Evolutionary conservation across 345 rosid species (phyloP), one percentile per base, ranked within the genome.

Genomic region (Linum tenue): DNA sequence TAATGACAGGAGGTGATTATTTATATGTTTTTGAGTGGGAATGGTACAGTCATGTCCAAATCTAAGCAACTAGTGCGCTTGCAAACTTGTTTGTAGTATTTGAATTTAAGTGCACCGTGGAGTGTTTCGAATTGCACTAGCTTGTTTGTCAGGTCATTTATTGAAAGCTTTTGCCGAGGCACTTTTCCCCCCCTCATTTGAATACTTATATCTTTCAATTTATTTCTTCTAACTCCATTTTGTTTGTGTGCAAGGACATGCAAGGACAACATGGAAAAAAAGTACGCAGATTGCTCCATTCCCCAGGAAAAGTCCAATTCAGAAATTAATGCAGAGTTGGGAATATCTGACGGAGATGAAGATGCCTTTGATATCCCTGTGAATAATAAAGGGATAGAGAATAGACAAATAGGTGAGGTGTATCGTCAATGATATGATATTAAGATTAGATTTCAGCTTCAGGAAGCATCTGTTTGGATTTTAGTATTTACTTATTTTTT

Each of bases 291-390:
- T 78, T 94, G 99, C 80, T 83, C 92, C 71, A 77, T 72, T 62
- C 65, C 83, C 58, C 99, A 94, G 85, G 99, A 94, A 84, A 94
- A 84, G 83, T 84, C 95, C 67, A 88, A 88, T 78, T 92, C 81
- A 67, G 97, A 94, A 57, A 94, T 94, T 68, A 94, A 94, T 72
- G 85, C 80, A 7, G 96, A 94, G 84, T 80, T 94, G 82, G 97
- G 95, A 68, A 64, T 94, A 81, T 85, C 96, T 61, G 87, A 90
- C 70, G 85, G 75, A 56, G 99, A 90, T 67, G 99, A 90, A 76
- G 99, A 88, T 65, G 88, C 77, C 64, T 79, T 66, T 71, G 85
- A 84, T 81, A 72, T 77, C 63, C 76, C 64, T 71, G 67, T 62
- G 53, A 82, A 84, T 71, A 69, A 74, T 59, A 79, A 70, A 69